These are phyloP conservation scores for Mycena metata DNA, from an alignment of 768 basidiomycete species.

Conservation along the genomic window DNA sequence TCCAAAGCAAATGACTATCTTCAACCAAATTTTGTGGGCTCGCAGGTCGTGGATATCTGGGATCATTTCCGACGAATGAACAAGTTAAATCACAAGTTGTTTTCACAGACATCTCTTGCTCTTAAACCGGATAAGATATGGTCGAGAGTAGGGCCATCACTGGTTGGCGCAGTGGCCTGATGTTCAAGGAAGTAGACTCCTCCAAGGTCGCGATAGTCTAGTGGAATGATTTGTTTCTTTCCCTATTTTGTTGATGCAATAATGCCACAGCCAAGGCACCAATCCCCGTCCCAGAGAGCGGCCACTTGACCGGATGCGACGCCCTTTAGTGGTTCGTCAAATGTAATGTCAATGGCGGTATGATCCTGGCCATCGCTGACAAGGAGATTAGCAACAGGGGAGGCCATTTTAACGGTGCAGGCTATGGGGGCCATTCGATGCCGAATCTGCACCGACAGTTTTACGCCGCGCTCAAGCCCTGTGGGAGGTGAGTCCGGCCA, in stretches of 20 bases:
- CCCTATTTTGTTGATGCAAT: constrained; percentile 53
- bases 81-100: too few species aligned
- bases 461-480: constrained; percentile 62
- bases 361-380: background rate
- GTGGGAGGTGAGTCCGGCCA: constrained; percentile 72
- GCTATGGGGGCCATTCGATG: constrained; percentile 72
- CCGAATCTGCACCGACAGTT: constrained; percentile 71
- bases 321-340: constrained; percentile 72
- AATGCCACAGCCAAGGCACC: constrained; percentile 88
- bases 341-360: constrained; percentile 54
- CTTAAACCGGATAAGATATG: too few species aligned
- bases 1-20: too few species aligned
- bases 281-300: constrained; percentile 77
- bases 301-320: constrained; percentile 88
- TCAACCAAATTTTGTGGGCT: too few species aligned
- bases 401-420: constrained; percentile 63
- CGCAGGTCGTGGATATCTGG: too few species aligned
- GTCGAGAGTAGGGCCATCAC: too few species aligned
- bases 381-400: background rate
- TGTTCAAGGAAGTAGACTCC: too few species aligned
- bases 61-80: too few species aligned
- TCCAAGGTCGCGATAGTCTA: too few species aligned
- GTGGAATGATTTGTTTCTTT: too few species aligned
- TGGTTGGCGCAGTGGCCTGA: too few species aligned
- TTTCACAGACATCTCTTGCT: too few species aligned